Evolutionary conservation across 2,329 filamentous ascomycete species (phyloP), one percentile per base, ranked within the genome.

Genomic region (Exophiala sideris): DNA sequence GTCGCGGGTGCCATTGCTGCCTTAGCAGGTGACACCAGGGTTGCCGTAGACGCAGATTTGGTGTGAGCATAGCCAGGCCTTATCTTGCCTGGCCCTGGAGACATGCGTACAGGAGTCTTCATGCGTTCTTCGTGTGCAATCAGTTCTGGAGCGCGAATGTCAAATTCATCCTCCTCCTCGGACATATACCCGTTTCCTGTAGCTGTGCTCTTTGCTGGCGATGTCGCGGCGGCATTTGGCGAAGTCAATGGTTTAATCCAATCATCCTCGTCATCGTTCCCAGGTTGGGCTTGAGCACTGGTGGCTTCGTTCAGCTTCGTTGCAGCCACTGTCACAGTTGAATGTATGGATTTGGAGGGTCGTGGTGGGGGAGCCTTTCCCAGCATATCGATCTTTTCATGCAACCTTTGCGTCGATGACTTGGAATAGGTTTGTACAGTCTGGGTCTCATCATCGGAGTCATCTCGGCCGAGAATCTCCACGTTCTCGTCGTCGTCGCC

Each of bases 351-450:
- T 56, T 77, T 76, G 5, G 71, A 75, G 5, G 71, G 68, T 42
- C 75, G 67, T 35, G 71, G 66, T 62, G 76, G 67, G 49, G 76
- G 74, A 56, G 79, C 73, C 70, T 85, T 77, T 34, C 80, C 81
- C 36, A 87, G 77, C 78, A 85, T 82, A 58, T 85, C 95, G 64
- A 99, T 97, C 64, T 91, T 90, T 65, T 97, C 92, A 61, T 96
- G 91, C 12, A 99, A 77, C 40, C 89, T 81, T 69, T 97, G 91
- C 0, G 94, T 96, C n/a, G 94, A 95, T 0, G 90, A 91, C 69
- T 95, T 95, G 71, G 85, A 90, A 66, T 92, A 86, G 2, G 80
- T 70, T 62, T 78, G 81, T 5, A 80, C 78, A 29, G 77, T 76
- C 40, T 79, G 79, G 1, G 72, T 69, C 12, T 73, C 70, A 9